Evolutionary conservation across 2,329 filamentous ascomycete genomes (phyloP).

Genomic region (Elsinoe necatrix): DNA sequence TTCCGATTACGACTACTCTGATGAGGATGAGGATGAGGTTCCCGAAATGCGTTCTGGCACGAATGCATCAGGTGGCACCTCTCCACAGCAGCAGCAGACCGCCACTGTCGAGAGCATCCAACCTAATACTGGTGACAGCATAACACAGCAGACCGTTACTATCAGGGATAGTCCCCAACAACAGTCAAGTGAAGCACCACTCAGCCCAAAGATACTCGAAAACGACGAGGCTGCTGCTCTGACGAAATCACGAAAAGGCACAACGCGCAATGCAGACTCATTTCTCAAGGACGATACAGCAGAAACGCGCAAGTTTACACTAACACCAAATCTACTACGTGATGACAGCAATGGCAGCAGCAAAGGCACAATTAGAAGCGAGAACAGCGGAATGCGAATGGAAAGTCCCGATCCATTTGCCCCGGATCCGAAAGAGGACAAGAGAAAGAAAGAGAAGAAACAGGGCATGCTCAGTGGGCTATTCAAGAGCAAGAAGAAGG

Average conservation of each 20-base stretch:
- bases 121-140: not conserved
- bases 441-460: conserved; percentile 65
- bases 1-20: conserved; percentile 77
- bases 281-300: conserved; percentile 95
- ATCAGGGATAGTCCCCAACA: conserved; percentile 13
- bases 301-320: conserved; percentile 93
- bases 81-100: conserved; percentile 15
- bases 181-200: conserved; percentile 25
- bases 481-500: conserved; percentile 59
- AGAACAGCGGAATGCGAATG: conserved; percentile 27
- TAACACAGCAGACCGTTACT: not conserved
- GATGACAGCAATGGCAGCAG: conserved; percentile 52
- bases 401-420: conserved; percentile 51
- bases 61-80: conserved; percentile 19
- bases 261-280: conserved; percentile 83
- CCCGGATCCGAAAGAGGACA: conserved; percentile 62
- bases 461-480: conserved; percentile 62
- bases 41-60: conserved; percentile 21
- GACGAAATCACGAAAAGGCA: conserved; percentile 68
- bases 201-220: conserved; percentile 28
- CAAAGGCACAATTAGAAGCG: conserved; percentile 28
- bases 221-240: conserved; percentile 30
- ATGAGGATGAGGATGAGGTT: conserved; percentile 42
- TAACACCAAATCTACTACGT: conserved; percentile 84
- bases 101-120: conserved; percentile 1